Evolutionary conservation across 2,329 filamentous ascomycete genomes (phyloP).

Genomic region (Lecanicillium sp.): DNA sequence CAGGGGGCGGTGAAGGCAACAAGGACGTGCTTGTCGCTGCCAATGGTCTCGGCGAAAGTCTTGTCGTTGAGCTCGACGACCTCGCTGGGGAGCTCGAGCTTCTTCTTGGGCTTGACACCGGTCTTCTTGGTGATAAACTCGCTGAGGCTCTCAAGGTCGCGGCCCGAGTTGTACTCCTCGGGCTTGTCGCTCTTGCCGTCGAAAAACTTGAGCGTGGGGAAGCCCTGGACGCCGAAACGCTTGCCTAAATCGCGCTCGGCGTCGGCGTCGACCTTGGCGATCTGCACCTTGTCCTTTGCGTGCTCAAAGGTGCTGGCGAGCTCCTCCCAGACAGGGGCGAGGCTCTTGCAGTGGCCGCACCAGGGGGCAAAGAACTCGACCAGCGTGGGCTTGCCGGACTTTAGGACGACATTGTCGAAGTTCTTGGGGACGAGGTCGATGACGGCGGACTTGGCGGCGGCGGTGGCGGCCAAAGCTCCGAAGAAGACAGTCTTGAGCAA

Average conservation of each 20-base stretch:
- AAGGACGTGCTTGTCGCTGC: slow-evolving; percentile 79
- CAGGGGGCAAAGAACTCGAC: slow-evolving; percentile 98
- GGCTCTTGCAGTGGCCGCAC: slow-evolving; percentile 98
- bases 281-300: slow-evolving; percentile 66
- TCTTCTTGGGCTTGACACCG: slow-evolving; percentile 72
- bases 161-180: slow-evolving; percentile 76
- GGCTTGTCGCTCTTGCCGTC: slow-evolving; percentile 88
- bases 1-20: slow-evolving; percentile 97
- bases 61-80: slow-evolving; percentile 76
- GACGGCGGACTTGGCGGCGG: slow-evolving; percentile 71
- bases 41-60: slow-evolving; percentile 71
- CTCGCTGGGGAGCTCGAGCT: slow-evolving; percentile 64
- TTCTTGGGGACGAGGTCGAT: slow-evolving; percentile 84
- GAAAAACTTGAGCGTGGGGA: slow-evolving; percentile 96
- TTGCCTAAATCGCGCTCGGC: slow-evolving; percentile 77
- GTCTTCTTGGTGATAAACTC: slow-evolving; percentile 84
- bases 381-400: slow-evolving; percentile 89
- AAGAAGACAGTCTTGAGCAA: slow-evolving; percentile 56
- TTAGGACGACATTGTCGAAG: slow-evolving; percentile 84
- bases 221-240: slow-evolving; percentile 84
- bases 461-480: slow-evolving; percentile 47
- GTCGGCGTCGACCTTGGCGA: slow-evolving; percentile 96
- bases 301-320: slow-evolving; percentile 69
- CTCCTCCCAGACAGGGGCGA: slow-evolving; percentile 92
- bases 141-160: slow-evolving; percentile 79